Evolutionary conservation across 768 basidiomycete species (phyloP), one percentile per base, ranked within the genome.

Genomic region (Termitomyces heimii): DNA sequence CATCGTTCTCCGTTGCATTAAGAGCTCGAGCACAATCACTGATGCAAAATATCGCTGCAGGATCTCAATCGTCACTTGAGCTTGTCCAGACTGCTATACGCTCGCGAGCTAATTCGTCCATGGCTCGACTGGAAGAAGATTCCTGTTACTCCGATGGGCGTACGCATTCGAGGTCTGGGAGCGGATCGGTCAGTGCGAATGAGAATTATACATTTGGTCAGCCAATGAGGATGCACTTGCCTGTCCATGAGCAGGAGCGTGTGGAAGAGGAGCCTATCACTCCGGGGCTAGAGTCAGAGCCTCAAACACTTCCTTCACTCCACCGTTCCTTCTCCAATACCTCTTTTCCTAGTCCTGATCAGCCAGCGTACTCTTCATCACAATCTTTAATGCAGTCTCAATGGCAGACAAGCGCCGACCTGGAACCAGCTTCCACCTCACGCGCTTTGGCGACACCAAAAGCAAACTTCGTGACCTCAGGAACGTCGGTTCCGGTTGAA

Each of bases 131-230:
- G n/a, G 82, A 84, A 59, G 84, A 85, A 55, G 82, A 82, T 47
- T 65, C 66, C 32, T 70, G 69, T 22, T 70, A 71, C 59, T 73
- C 76, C 10, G 70, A 73, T 56, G 68, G 62, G 18, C 61, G 69
- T 1, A 75, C 77, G 4, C 78, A 79, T 67, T 79, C 78, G 35
- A 66, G 79, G 60, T 75, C 77, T 31, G 82, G 82, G 26, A 83
- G 82, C 59, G 78, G 73, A 45, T 77, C 75, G 52, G 75, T 78
- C 37, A 80, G 77, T 42, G 65, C 73, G 20, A 75, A 77, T 0
- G 87, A 89, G 65, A 88, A 88, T 66, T 78, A 89, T 67, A 91
- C 89, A 9, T 92, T 91, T 70, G 89, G 89, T 13, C 78, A 83
- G 24, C 79, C 77, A 0, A 70, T 84, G 67, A 66, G 77, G 54